Percentiles rank a stretch among this genome's conserved stretches.
phyloP scores from a whole-genome alignment of 441 rosid species.

The Aquilaria agallochum region DNA sequence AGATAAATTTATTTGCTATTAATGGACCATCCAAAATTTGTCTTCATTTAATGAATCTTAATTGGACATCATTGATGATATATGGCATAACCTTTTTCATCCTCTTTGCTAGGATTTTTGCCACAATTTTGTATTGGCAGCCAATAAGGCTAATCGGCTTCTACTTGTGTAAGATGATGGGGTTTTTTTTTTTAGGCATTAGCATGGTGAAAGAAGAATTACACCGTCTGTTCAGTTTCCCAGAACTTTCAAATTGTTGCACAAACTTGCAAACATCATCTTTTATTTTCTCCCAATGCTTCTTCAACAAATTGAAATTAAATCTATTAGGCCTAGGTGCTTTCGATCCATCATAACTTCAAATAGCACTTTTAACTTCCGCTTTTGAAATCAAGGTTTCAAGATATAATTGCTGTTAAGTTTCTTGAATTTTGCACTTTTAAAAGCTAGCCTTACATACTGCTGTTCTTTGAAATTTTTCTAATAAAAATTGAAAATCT shows the following conservation, averaged over 20 bases:
- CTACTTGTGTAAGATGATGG: no score
- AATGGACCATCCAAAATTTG: no score
- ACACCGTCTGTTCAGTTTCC: neutral
- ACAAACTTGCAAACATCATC: neutral
- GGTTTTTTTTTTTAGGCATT: neutral
- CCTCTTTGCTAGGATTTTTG: no score
- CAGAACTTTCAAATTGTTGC: neutral
- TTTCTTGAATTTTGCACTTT: neutral
- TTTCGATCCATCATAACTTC: neutral
- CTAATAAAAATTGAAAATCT: neutral
- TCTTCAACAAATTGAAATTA: neutral
- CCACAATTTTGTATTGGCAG: no score
- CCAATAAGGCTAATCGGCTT: no score
- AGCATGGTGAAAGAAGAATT: neutral
- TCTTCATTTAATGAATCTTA: no score
- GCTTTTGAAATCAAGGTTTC: neutral
- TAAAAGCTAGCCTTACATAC: no score
- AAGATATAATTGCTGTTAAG: neutral
- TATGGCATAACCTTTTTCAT: no score
- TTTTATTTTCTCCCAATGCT: neutral
- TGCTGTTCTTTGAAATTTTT: neutral
- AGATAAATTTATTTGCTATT: no score
- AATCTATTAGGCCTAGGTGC: neutral
- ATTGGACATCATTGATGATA: no score
- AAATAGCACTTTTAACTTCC: neutral